A percentile compares a stretch with the other conserved stretches of the same genome.
phyloP scores from a whole-genome alignment of 257 asterid genomes.

The Mitragyna speciosa region DNA sequence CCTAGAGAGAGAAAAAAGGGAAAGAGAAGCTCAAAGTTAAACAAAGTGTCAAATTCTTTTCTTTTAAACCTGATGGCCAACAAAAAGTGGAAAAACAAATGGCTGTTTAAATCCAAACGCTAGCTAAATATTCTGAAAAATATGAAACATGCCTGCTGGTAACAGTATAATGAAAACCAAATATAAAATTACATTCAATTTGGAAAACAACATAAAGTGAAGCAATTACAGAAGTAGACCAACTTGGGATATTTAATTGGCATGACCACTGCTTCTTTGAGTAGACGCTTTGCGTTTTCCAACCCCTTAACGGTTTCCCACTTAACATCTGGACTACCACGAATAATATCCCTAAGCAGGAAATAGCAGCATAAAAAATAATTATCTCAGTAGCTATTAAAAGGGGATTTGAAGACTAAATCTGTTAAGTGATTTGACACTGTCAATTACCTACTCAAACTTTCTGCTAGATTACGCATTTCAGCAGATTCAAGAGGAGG shows the following conservation, averaged over 20 bases:
- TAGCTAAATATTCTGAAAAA: not conserved
- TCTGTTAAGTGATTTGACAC: too few relatives aligned
- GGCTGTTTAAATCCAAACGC: too few relatives aligned
- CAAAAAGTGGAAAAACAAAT: too few relatives aligned
- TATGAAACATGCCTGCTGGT: not conserved
- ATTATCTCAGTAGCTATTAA: not conserved
- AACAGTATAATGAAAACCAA: not conserved
- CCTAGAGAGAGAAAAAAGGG: slow-evolving; percentile 38
- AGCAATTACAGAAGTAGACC: slow-evolving; percentile 25
- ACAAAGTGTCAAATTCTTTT: slow-evolving; percentile 8
- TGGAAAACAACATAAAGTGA: not conserved
- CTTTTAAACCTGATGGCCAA: too few relatives aligned
- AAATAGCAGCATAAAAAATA: slow-evolving; percentile 18
- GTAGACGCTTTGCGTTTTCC: slow-evolving; percentile 88
- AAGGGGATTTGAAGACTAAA: too few relatives aligned
- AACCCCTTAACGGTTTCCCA: slow-evolving; percentile 94
- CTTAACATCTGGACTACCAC: slow-evolving; percentile 92
- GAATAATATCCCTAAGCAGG: slow-evolving; percentile 80
- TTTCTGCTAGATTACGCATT: slow-evolving; percentile 86
- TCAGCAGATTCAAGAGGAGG: slow-evolving; percentile 96
- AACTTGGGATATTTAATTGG: slow-evolving; percentile 98
- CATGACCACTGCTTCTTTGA: slow-evolving; percentile 99
- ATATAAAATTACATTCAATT: not conserved
- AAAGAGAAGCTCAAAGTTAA: slow-evolving; percentile 17
- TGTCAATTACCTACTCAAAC: slow-evolving; percentile 71